Evolutionary conservation across 2,329 filamentous ascomycete species (phyloP).

Genomic region (Stemphylium beticola): DNA sequence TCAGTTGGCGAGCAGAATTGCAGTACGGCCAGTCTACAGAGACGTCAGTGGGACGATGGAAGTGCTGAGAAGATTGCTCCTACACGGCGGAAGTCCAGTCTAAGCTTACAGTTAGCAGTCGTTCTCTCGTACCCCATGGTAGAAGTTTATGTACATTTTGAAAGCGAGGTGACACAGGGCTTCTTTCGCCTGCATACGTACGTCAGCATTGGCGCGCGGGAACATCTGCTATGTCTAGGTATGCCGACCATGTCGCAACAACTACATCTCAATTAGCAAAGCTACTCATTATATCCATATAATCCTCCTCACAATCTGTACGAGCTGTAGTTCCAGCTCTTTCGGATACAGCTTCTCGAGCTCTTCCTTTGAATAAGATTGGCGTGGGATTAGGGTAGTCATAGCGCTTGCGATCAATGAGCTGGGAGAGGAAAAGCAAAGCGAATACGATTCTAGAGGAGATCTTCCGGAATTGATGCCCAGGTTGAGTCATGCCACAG

Average conservation of each 20-base stretch:
- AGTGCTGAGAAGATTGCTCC: neutral
- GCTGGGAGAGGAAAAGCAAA: neutral
- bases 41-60: conserved; percentile 3
- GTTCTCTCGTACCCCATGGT: neutral
- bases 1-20: conserved; percentile 73
- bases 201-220: conserved; percentile 4
- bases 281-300: neutral
- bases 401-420: conserved; percentile 55
- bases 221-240: neutral
- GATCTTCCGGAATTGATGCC: neutral
- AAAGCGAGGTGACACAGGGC: conserved; percentile 87
- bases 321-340: conserved; percentile 80
- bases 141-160: conserved; percentile 66
- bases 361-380: conserved; percentile 81
- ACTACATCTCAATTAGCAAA: conserved; percentile 26
- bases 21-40: conserved; percentile 85
- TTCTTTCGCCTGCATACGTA: conserved; percentile 68
- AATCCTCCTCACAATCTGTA: conserved; percentile 71
- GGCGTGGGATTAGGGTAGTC: conserved; percentile 77
- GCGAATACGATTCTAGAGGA: neutral
- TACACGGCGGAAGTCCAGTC: conserved; percentile 46
- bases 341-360: conserved; percentile 81
- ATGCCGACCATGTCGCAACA: conserved; percentile 49
- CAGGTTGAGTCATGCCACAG: neutral
- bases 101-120: conserved; percentile 12